Base-by-base conservation (phyloP, 208 protist species). In the Sergeia podlipaevii region DNA sequence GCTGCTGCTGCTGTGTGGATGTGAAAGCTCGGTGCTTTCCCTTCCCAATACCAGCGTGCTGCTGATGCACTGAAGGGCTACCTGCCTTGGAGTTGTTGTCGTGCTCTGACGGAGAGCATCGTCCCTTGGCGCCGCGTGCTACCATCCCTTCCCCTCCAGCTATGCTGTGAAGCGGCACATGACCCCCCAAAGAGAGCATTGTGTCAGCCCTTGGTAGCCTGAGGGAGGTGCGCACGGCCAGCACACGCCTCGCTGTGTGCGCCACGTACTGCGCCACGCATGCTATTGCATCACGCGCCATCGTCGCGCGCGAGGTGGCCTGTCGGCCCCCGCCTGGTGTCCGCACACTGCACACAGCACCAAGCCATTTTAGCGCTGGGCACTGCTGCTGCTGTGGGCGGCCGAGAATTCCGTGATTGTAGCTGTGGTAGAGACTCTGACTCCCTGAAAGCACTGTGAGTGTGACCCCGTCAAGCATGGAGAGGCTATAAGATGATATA, bases 201-300 rank as follows among this genome's bases (percentile, higher is more conserved):
- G 42, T 20, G 10, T 11, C 11, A 23, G 42, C 15, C 11, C n/a
- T 13, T 47, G 42, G 11, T 15, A 17, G 23, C n/a, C 26, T 18
- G 13, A 53, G 34, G 13, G 37, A 32, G 15, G 32, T 17, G 34
- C 59, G 55, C 29, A 67, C 60, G 11, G 65, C 56, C 20, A 84
- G 54, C 23, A 84, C 44, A n/a, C 75, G 68, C 13, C 73, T 60
- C 2, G 76, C 80, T 2, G 70, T 70, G 10, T 72, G 68, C 13
- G 64, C 49, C 20, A 84, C 39, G 13, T 54, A 62, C 21, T 80
- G 68, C 32, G 70, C 49, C 29, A 79, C 72, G 2, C 66, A 61
- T 24, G 65, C 76, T 2, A 83, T 45, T 1, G 76, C 56, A 54
- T 88, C 80, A 11, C 76, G 69, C 2, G 60, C 47, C 0, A 72